Conservation (phyloP, 345 rosid species). For the Populus ilicifolia region DNA sequence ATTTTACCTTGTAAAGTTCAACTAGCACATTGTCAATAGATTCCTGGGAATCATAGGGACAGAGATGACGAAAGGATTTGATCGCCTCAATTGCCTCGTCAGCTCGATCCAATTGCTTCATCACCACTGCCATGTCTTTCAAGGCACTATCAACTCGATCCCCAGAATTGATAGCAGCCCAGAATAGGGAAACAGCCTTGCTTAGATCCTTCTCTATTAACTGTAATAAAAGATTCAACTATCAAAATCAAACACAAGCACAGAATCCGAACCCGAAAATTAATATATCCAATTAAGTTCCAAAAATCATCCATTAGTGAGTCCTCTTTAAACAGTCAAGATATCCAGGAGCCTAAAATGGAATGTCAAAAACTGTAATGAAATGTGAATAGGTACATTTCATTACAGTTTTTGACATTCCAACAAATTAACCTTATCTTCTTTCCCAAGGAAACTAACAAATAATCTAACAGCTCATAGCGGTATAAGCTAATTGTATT, state of each 20-base stretch:
- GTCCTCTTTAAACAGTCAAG: too few species aligned
- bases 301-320: too few species aligned
- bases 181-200: conserved; percentile 58
- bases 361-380: background rate
- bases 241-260: background rate
- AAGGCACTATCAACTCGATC: conserved; percentile 72
- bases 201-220: conserved; percentile 61
- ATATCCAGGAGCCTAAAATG: background rate
- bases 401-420: too few species aligned
- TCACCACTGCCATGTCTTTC: conserved; percentile 78
- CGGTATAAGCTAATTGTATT: background rate
- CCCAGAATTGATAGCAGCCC: conserved; percentile 80
- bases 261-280: background rate
- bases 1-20: conserved; percentile 69
- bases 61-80: conserved; percentile 71
- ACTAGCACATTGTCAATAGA: conserved; percentile 68
- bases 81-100: conserved; percentile 79
- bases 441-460: background rate
- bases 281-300: background rate
- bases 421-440: background rate
- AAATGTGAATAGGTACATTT: background rate
- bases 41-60: conserved; percentile 63
- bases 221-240: conserved; percentile 21
- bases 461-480: background rate
- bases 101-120: conserved; percentile 63